Base-by-base conservation (phyloP, 177 flowering plant genomes). In the Tripterygium wilfordii region DNA sequence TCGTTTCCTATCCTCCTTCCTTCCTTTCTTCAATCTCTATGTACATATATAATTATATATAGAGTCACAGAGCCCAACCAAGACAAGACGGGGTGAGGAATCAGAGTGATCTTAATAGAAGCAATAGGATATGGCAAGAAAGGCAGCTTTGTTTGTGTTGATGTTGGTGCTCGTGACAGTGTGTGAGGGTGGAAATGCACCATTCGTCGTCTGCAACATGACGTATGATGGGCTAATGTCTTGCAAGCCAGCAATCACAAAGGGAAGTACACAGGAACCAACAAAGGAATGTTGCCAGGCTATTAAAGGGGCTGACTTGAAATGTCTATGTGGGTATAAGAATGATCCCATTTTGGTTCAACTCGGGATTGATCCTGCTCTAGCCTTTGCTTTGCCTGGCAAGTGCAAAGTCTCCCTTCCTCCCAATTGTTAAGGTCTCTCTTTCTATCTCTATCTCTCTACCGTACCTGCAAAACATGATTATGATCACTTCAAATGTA, bases 361-460 rank as follows among this genome's bases (percentile, higher is more conserved):
- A 28, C 48, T 71, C n/a, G 77, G 77, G 13, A 68, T 75, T 47
- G 76, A 75, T 39, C 74, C 76, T 44, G 61, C 48, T 15, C 77
- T 75, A 30, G 77, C 77, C 35, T 15, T 75, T 46, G 65, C 20
- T 0, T 68, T 75, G 15, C 80, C 80, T 16, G 26, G 62, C 31
- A 75, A 75, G 52, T 75, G 76, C 58, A 57, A 49, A 31, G 62
- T 68, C 40, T 19, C 63, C 8, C 18, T 58, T 42, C 70, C 71
- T 41, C 5, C 53, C 13, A 16, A 17, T n/a, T 61, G 63, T 42
- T 56, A 41, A 56, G 50, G 51, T 55, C n/a, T n/a, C n/a, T n/a
- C n/a, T n/a, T n/a, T n/a, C n/a, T n/a, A n/a, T n/a, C n/a, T n/a
- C n/a, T n/a, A n/a, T n/a, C n/a, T n/a, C n/a, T n/a, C n/a, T n/a